Evolutionary conservation across 2,329 filamentous ascomycete species (phyloP).

Genomic region (Cercospora citrullina): DNA sequence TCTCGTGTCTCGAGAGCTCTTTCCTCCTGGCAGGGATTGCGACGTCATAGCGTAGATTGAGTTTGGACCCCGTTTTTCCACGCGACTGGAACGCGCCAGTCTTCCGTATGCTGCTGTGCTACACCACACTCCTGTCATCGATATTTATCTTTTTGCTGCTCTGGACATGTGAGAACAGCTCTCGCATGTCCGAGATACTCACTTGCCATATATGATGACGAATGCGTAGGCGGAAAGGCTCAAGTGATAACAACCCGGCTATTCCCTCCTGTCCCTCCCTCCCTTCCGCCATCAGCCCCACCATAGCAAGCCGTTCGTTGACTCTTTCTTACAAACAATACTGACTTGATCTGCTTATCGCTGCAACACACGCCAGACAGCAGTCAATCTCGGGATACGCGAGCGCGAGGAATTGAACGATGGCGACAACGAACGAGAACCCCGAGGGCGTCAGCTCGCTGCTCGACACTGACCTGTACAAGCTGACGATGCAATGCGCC

Average conservation of each 20-base stretch:
- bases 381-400: not conserved
- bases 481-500: slow-evolving; percentile 98
- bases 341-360: not conserved
- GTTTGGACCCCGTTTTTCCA: not conserved
- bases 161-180: not conserved
- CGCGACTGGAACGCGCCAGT: not conserved
- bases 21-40: slow-evolving; percentile 9
- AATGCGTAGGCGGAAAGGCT: not conserved
- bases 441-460: slow-evolving; percentile 46
- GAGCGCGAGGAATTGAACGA: not conserved
- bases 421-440: slow-evolving; percentile 11
- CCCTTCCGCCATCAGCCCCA: not conserved
- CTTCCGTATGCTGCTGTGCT: not conserved
- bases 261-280: not conserved
- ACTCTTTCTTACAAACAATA: not conserved
- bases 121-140: not conserved
- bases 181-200: not conserved
- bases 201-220: not conserved
- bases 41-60: slow-evolving; percentile 6
- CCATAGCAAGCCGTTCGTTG: slow-evolving; percentile 4
- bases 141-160: not conserved
- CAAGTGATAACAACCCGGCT: not conserved
- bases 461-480: slow-evolving; percentile 74
- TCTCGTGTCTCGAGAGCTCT: slow-evolving; percentile 5
- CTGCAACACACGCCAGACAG: not conserved